Base-by-base conservation (phyloP, 345 rosid species). In the Hirschfeldia incana region DNA sequence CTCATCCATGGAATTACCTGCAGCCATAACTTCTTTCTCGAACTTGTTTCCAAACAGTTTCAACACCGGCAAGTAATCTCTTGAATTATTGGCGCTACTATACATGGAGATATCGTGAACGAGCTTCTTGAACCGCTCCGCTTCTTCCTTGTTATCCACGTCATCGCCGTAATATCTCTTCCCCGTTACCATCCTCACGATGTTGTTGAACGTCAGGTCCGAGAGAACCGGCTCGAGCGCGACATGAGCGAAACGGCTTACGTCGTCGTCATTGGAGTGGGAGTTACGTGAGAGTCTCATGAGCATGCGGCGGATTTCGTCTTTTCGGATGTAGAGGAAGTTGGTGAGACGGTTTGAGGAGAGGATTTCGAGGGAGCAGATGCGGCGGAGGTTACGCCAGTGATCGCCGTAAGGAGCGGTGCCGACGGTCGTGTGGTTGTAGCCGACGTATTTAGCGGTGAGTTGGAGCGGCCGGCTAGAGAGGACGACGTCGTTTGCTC, bases 381-480 rank as follows among this genome's bases (percentile, higher is more conserved):
- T 80, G n/a, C 86, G 85, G 26, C 90, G 88, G 42, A 91, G 87
- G 84, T 85, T 87, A 70, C 92, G 89, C 90, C 92, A 90, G 15
- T 84, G 91, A 8, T 90, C 89, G 1, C 91, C 94, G 69, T 90
- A 87, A 10, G 86, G 67, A 4, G 85, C 73, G 1, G 81, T 36
- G 13, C 26, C 17, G 0, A 88, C 29, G 12, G 82, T 79, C 0
- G 70, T 79, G 77, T 79, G 26, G 74, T 80, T 80, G 9, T 90
- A 88, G 1, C 84, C 84, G 5, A 13, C 67, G 67, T 81, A 58
- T 34, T 88, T 87, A 1, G 82, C 90, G 0, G 82, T 70, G 2
- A 84, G 57, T 4, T 44, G 78, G 5, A 70, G 71, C 0, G 94
- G 94, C 26, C 89, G 75, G 80, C 76, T 83, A 4, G 94, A 89